A percentile compares a stretch with the other conserved stretches of the same genome.
phyloP scores from a whole-genome alignment of 768 basidiomycete genomes.

The Rhodotorula taiwanensis region DNA sequence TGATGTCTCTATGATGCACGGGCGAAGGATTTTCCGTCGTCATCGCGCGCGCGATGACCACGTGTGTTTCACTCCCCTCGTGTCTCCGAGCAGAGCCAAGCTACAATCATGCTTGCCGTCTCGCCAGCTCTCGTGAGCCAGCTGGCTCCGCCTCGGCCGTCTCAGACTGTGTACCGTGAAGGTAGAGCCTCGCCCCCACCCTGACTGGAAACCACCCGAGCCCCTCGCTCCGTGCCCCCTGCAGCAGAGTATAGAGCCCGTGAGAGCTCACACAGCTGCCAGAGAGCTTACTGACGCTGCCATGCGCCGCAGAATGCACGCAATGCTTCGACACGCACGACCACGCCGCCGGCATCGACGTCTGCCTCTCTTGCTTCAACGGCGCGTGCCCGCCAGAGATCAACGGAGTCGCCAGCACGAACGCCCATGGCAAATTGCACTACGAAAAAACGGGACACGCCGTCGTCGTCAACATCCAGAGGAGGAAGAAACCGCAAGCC shows the following conservation, averaged over 20 bases:
- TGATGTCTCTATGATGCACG: no score
- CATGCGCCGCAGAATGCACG: conserved; percentile 70
- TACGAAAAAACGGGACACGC: conserved; percentile 63
- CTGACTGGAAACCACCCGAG: not conserved
- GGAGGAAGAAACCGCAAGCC: conserved; percentile 56
- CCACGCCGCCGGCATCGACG: conserved; percentile 65
- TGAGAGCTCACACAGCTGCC: no score
- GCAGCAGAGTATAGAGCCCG: no score
- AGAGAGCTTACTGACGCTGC: not conserved
- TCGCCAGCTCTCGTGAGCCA: not conserved
- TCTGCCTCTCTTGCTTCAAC: conserved; percentile 89
- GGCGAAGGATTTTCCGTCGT: no score
- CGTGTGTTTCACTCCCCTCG: no score
- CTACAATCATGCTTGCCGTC: conserved; percentile 1
- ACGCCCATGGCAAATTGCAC: conserved; percentile 71
- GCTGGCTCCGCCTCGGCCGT: conserved; percentile 13
- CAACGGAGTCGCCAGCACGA: conserved; percentile 38
- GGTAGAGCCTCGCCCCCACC: conserved; percentile 7
- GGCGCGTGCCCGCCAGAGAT: conserved; percentile 63
- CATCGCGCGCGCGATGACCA: no score
- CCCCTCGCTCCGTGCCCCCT: not conserved
- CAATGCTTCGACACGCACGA: conserved; percentile 94
- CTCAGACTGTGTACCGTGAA: conserved; percentile 26
- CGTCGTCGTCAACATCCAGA: conserved; percentile 72
- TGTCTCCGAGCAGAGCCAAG: no score